Evolutionary conservation across 371 early-diverging fungal species (phyloP), one percentile per base, ranked within the genome.

Genomic region (Rhizopus microsporus): DNA sequence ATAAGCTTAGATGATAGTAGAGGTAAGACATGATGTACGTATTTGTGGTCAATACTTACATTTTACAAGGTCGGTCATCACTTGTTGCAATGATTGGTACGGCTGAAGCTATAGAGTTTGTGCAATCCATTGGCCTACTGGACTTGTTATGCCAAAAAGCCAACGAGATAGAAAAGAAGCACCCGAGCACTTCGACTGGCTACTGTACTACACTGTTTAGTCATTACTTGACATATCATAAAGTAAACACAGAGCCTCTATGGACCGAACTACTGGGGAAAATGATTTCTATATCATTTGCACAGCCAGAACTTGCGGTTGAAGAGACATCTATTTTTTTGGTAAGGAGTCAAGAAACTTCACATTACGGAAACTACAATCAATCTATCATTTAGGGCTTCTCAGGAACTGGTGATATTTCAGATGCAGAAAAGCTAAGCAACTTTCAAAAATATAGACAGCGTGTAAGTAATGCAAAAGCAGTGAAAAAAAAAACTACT

Each of bases 201-300:
- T 74, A 60, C 17, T 68, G 66, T 30, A 12, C 23, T 10, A 43
- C 64, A 15, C 63, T 90, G 7, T 79, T 88, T 55, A 74, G 78
- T 44, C 64, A 75, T 33, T 81, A 86, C 58, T 63, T 70, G 0
- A 57, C 63, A 31, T 55, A 71, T 2, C 59, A 57, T 23, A 9
- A 39, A 0, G 67, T 65, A 3, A 54, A 39, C 3, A 44, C 68
- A 7, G 80, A 81, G 5, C 82, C 78, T 10, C 58, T 74, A 5
- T 65, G 66, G 61, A 67, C 78, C 15, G 54, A 72, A 15, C 47
- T 79, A 9, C 58, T 74, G 4, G 77, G 82, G 6, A 57, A 60
- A 9, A 59, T 77, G 38, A 43, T 79, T 6, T 23, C 51, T 9
- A 66, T 82, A 12, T 59, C 74, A 9, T 67, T 82, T 40, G 37